These are phyloP conservation scores for Pseudophaeomoniella oleicola DNA, from an alignment of 2,329 filamentous ascomycete genomes.

Conservation along the genomic window DNA sequence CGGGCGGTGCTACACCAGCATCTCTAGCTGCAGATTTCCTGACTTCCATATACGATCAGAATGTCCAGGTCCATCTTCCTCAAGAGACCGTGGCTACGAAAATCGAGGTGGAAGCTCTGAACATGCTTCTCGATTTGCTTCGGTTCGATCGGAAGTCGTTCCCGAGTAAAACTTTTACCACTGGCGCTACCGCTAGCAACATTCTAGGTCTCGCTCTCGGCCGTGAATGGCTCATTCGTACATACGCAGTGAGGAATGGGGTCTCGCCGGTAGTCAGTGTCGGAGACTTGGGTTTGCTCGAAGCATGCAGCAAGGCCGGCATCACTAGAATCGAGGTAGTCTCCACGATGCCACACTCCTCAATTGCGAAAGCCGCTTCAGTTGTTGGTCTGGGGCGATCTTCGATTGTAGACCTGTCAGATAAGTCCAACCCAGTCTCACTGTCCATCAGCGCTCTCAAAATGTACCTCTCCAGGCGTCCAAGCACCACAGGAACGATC, in stretches of 20 bases:
- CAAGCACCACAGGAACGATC: slow-evolving; percentile 41
- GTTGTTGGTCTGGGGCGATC: slow-evolving; percentile 63
- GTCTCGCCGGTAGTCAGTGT: slow-evolving; percentile 29
- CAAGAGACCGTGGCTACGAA: slow-evolving; percentile 60
- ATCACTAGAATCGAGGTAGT: slow-evolving; percentile 59
- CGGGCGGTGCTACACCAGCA: slow-evolving; percentile 63
- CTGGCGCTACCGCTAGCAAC: slow-evolving; percentile 55
- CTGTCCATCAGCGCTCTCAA: slow-evolving; percentile 1
- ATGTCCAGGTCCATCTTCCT: slow-evolving; percentile 68
- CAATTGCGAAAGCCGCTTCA: slow-evolving; percentile 67
- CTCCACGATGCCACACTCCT: slow-evolving; percentile 72
- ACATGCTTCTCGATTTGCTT: slow-evolving; percentile 26
- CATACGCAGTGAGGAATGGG: slow-evolving; percentile 20
- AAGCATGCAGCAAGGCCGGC: slow-evolving; percentile 49
- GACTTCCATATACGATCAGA: slow-evolving; percentile 71
- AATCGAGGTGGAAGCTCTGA: slow-evolving; percentile 59
- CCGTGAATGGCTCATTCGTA: slow-evolving; percentile 41
- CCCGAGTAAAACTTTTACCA: slow-evolving; percentile 56
- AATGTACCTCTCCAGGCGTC: neutral
- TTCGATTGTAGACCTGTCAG: slow-evolving; percentile 47
- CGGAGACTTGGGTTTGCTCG: slow-evolving; percentile 54
- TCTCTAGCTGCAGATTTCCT: slow-evolving; percentile 72
- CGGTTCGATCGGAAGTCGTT: neutral
- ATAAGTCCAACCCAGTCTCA: slow-evolving; percentile 8
- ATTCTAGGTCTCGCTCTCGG: slow-evolving; percentile 53